A percentile compares a stretch with the other conserved stretches of the same genome.
These are phyloP conservation scores for Tolypocladium cylindrosporum DNA, from an alignment of 2,329 filamentous ascomycete genomes.

Conservation along the genomic window DNA sequence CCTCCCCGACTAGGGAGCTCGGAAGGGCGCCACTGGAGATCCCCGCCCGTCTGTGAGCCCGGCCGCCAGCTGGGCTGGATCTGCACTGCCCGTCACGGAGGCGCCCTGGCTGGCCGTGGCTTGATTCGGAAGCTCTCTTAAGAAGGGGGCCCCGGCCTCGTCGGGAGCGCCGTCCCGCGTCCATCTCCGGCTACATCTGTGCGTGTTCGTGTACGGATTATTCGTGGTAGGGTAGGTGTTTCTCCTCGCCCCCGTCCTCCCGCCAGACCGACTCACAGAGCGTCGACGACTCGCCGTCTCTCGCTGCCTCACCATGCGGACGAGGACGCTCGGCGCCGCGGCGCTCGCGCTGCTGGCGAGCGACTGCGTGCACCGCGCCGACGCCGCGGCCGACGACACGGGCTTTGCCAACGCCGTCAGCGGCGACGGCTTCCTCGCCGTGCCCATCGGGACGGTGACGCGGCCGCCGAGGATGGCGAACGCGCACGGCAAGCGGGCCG, in stretches of 20 bases:
- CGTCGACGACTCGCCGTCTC: neutral
- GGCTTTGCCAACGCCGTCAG: conserved; percentile 16
- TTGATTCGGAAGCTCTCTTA: neutral
- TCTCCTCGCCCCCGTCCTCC: too few relatives aligned
- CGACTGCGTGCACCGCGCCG: neutral
- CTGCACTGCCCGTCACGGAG: neutral
- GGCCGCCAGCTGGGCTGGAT: neutral
- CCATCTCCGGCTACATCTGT: neutral
- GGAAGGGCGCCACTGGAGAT: neutral
- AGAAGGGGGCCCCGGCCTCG: neutral
- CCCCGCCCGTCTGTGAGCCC: neutral
- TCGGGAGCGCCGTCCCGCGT: neutral
- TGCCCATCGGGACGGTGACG: conserved; percentile 23
- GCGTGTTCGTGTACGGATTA: neutral
- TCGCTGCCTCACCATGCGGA: conserved; percentile 5
- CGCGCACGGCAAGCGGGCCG: conserved; percentile 11
- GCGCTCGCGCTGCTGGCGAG: conserved; percentile 7
- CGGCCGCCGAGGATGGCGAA: conserved; percentile 6
- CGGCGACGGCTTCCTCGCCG: conserved; percentile 26
- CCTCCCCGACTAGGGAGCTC: neutral
- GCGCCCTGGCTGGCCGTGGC: neutral
- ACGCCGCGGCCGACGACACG: neutral
- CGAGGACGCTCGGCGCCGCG: conserved; percentile 3
- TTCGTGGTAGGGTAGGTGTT: neutral
- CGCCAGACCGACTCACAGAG: neutral